Evolutionary conservation across 2,329 filamentous ascomycete genomes (phyloP), one percentile per base, ranked within the genome.

Genomic region (Colletotrichum kahawae): DNA sequence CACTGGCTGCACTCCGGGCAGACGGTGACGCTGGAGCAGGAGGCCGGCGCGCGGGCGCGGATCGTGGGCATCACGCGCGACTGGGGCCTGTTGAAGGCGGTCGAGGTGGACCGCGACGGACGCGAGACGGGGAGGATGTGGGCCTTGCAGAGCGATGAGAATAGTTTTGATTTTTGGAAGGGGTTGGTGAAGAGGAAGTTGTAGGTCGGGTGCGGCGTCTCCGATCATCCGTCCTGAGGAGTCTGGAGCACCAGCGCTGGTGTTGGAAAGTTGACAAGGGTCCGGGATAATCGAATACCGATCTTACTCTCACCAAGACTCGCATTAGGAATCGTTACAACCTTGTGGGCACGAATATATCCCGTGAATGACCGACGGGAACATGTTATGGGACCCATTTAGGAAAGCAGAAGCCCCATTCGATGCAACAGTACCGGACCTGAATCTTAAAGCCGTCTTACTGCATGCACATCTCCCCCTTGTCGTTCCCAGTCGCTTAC

Each of bases 131-230:
- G 96, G 0, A 94, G 90, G 84, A 87, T 93, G 65, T 96, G 94
- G 90, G 92, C 93, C 79, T 85, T 99, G 84, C 96, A 98, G 87
- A 98, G 95, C 83, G 97, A 99, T 83, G 95, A 96, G 82, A 99
- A 99, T 81, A 98, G 96, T 83, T 99, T 99, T 87, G 97, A 99
- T 85, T 99, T 98, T 83, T 98, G 98, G 86, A 95, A 91, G 81
- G 97, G 97, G 0, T 82, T 99, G 80, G 87, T 99, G 24, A 95
- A 92, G 87, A 91, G 93, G 80, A 98, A 98, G 88, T 84, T 92
- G 3, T 95, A 82, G 77, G 29, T 13, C 5, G 18, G 10, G 9
- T 3, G 18, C 7, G 18, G 2, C 8, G 38, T 1, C 38, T 48
- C 9, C 5, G 18, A 12, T 2, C 2, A 3, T 48, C 5, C 1